A percentile compares a stretch with the other conserved stretches of the same genome.
These are phyloP conservation scores for Diaporthe sp. DNA, from an alignment of 2,329 filamentous ascomycete genomes.

Conservation along the genomic window DNA sequence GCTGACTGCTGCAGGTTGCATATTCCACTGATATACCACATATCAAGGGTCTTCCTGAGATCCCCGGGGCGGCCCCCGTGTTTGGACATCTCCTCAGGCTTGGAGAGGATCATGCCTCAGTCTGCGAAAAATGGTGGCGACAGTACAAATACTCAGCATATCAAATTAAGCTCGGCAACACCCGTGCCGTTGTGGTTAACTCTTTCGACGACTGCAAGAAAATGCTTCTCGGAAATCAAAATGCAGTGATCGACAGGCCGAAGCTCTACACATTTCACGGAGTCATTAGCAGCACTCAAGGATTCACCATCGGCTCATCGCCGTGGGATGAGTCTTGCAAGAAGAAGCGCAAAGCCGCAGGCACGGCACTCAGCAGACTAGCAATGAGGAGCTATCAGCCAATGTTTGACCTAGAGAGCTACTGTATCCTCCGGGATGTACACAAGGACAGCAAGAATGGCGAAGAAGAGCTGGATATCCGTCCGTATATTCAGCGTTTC, in stretches of 20 bases:
- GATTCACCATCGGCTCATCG: slow-evolving; percentile 67
- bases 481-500: slow-evolving; percentile 66
- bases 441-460: slow-evolving; percentile 57
- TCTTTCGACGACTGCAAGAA: slow-evolving; percentile 65
- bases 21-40: slow-evolving; percentile 61
- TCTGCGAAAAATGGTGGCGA: slow-evolving; percentile 64
- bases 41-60: slow-evolving; percentile 63
- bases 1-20: slow-evolving; percentile 41
- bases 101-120: slow-evolving; percentile 66
- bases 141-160: slow-evolving; percentile 62
- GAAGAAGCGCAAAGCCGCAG: slow-evolving; percentile 65
- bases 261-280: slow-evolving; percentile 68
- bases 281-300: slow-evolving; percentile 64
- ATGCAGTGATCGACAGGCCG: slow-evolving; percentile 63
- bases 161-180: slow-evolving; percentile 67
- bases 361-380: slow-evolving; percentile 59
- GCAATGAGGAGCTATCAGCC: slow-evolving; percentile 62
- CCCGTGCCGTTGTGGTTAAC: slow-evolving; percentile 65
- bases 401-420: slow-evolving; percentile 68
- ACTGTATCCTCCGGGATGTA: slow-evolving; percentile 63
- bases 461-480: slow-evolving; percentile 57
- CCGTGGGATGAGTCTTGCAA: slow-evolving; percentile 68
- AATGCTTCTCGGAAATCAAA: slow-evolving; percentile 63
- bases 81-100: slow-evolving; percentile 64
- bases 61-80: slow-evolving; percentile 63